Base-by-base conservation (phyloP, 345 rosid genomes). In the Gossypium herbaceum region DNA sequence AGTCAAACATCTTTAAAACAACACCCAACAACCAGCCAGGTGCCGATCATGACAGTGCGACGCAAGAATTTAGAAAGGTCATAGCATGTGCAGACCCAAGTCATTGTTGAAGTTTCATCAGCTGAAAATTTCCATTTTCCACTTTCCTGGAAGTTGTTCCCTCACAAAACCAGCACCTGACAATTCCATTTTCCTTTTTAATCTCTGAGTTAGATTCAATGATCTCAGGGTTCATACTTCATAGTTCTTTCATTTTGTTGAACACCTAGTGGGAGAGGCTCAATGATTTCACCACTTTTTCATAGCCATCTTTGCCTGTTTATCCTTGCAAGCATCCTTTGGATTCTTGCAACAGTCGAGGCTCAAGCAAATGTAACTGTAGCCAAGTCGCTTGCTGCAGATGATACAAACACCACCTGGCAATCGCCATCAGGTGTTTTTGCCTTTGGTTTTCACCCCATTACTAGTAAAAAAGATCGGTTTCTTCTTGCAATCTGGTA, bases 401-500 rank as follows among this genome's bases (percentile, higher is more conserved):
- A 75, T 55, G 72, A 41, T 65, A 6, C 4, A 34, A 54, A 15
- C 72, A 41, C 13, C 2, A 20, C 72, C 0, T 75, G 77, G 77
- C 9, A 19, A 34, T 75, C 77, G 7, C 64, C 44, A 2, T 12
- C 25, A 5, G 7, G 63, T 51, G 64, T 52, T 13, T 75, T 75
- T 16, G 63, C 72, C 29, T 75, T 75, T 22, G 77, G 77, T 7
- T 75, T 75, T 75, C 25, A 3, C 1, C 72, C 51, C 24, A 24
- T 39, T 52, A 63, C 22, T 10, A 54, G 27, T 20, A 22, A 13
- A 22, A 13, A 20, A 41, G 63, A 55, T 11, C 54, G 4, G 22
- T 75, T 75, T 52, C 55, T 75, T 19, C 72, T 75, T 9, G 77
- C 77, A 9, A 54, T 75, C 17, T 66, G 45, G 64, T 75, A 52